Evolutionary conservation across 73 alveolate species (phyloP), one percentile per base, ranked within the genome.

Genomic region (Paramecium sonneborni): DNA sequence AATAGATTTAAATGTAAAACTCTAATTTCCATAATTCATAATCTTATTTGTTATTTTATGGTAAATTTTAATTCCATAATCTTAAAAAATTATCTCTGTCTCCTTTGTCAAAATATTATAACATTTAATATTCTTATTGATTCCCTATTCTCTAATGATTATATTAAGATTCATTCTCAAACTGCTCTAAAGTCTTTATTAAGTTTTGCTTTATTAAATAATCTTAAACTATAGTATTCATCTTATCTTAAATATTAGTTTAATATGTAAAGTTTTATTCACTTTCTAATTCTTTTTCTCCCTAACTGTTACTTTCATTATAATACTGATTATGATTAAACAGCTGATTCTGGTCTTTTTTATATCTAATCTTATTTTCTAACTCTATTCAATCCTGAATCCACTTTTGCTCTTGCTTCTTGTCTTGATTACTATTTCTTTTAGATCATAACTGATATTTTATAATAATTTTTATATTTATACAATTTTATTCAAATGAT

Each of bases 21-120:
- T 96, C 98, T 30, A 98, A 92, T 92, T 97, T 98, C 91, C 92
- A 92, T 57, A 96, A 89, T 37, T 95, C 94, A 21, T 94, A 94
- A 76, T 98, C 99, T 11, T 89, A 94, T 72, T 95, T 86, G 85
- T 95, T 91, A 44, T 94, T 92, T 72, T 92, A 74, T 37, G 99
- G 99, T 6, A 98, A 93, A 92, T 96, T 93, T 39, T 99, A 37
- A 86, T 94, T 95, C 99, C 99, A 98, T 44, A 95, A 85, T 5
- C 67, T 92, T 88, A 97, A 93, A 89, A 98, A 98, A 30, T 92
- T 93, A 87, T 92, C 97, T 93, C 98, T 92, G 67, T 97, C 95
- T 62, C 99, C 99, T 32, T 87, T 52, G 76, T 97, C 96, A 87
- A 95, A 97, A 48, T 94, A 93, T 94, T 30, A 8, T 11, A 76